A percentile compares a stretch with the other conserved stretches of the same genome.
Conservation (phyloP, 106 monocot species). For the Triglochin maritima region DNA sequence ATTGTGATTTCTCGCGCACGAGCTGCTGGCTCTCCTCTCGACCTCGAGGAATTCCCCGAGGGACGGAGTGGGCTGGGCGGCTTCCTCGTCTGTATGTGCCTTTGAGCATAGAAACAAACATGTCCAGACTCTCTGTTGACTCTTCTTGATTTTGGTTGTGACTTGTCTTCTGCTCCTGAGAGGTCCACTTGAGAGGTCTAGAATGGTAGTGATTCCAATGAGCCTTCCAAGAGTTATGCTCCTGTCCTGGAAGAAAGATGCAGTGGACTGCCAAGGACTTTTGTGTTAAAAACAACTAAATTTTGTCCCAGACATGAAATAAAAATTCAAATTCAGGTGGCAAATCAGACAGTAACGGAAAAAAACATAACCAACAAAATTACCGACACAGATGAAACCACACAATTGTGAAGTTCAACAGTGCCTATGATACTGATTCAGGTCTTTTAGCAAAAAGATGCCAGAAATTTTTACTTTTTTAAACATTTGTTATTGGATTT, state of each 20-base stretch:
- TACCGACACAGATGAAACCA: too few species aligned
- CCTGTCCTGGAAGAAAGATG: slow-evolving; percentile 30
- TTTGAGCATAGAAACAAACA: slow-evolving; percentile 29
- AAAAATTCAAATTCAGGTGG: too few species aligned
- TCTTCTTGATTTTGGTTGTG: slow-evolving; percentile 9
- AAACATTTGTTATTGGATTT: too few species aligned
- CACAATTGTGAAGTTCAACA: too few species aligned
- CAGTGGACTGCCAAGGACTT: slow-evolving; percentile 24
- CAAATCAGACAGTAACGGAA: too few species aligned
- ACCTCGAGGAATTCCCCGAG: slow-evolving; percentile 34
- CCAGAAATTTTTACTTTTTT: too few species aligned
- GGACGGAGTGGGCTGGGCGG: slow-evolving; percentile 15
- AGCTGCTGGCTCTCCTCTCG: slow-evolving; percentile 24
- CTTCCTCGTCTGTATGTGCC: neutral
- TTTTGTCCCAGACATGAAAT: too few species aligned
- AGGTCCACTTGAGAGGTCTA: slow-evolving; percentile 13
- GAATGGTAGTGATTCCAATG: slow-evolving; percentile 33
- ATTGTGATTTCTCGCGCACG: neutral
- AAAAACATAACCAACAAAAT: too few species aligned
- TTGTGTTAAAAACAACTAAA: neutral
- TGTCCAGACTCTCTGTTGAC: neutral
- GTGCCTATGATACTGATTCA: too few species aligned
- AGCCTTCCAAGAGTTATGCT: slow-evolving; percentile 42
- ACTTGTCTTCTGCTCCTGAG: neutral
- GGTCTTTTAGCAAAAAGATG: too few species aligned